Conservation (phyloP, 2,329 filamentous ascomycete species). For the Colletotrichum graminicola region DNA sequence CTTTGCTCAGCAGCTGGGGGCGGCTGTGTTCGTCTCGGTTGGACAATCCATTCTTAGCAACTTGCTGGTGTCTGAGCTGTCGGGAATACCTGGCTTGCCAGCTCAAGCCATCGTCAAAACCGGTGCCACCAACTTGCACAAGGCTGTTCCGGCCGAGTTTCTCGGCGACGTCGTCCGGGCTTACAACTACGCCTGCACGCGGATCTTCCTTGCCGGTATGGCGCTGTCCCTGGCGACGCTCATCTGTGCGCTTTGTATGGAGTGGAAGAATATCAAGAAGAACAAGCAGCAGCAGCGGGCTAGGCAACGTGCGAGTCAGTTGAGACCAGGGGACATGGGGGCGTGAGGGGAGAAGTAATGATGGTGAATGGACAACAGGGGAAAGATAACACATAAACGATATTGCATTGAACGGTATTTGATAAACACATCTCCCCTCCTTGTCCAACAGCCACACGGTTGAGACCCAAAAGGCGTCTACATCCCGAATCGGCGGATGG, state of each 20-base stretch:
- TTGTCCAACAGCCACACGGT: not conserved
- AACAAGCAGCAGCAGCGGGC: slow-evolving; percentile 39
- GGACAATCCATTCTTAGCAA: slow-evolving; percentile 67
- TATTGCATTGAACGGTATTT: not conserved
- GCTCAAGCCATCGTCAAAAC: slow-evolving; percentile 57
- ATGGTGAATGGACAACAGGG: not conserved
- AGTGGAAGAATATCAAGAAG: slow-evolving; percentile 78
- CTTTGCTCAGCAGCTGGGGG: slow-evolving; percentile 70
- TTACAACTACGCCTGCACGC: slow-evolving; percentile 74
- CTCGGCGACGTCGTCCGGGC: slow-evolving; percentile 67
- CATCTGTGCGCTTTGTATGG: slow-evolving; percentile 68
- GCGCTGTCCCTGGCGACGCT: slow-evolving; percentile 68
- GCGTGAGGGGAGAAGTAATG: not conserved
- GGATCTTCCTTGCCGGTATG: slow-evolving; percentile 73
- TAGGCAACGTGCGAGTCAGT: slow-evolving; percentile 20
- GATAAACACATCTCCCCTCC: not conserved
- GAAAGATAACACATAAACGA: not conserved
- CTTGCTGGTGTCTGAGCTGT: slow-evolving; percentile 55
- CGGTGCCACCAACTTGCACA: slow-evolving; percentile 72
- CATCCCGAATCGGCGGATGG: not conserved
- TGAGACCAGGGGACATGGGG: slow-evolving; percentile 18
- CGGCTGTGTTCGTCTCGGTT: slow-evolving; percentile 69
- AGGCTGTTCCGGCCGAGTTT: slow-evolving; percentile 62
- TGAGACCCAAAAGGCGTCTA: not conserved
- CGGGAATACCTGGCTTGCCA: slow-evolving; percentile 58